These are phyloP conservation scores for Colletotrichum melonis DNA, from an alignment of 2,329 filamentous ascomycete species.

Conservation along the genomic window DNA sequence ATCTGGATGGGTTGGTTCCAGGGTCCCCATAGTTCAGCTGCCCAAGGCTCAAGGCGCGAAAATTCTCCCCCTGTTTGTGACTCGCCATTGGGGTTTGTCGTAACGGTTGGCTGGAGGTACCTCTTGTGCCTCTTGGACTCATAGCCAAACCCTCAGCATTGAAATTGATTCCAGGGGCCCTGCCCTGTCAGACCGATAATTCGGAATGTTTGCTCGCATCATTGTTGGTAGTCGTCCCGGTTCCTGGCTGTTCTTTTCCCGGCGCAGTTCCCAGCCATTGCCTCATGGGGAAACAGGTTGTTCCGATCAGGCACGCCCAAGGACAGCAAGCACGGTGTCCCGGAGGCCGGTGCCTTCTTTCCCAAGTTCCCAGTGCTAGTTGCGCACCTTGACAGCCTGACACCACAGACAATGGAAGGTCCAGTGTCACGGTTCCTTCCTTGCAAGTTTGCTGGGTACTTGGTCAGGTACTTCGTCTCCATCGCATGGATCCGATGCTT, in stretches of 20 bases:
- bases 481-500: conserved; percentile 8
- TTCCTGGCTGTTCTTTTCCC: background rate
- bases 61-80: background rate
- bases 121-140: background rate
- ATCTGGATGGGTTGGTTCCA: background rate
- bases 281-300: background rate
- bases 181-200: background rate
- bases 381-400: background rate
- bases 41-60: background rate
- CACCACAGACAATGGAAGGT: background rate
- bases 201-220: background rate
- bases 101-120: background rate
- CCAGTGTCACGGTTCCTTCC: background rate
- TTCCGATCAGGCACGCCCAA: background rate
- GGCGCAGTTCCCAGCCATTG: background rate
- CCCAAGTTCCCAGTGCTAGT: background rate
- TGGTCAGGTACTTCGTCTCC: background rate
- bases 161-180: too few relatives aligned
- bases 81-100: background rate
- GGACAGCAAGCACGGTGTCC: background rate
- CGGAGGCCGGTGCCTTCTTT: background rate
- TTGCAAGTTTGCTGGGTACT: conserved; percentile 3
- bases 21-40: background rate
- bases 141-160: background rate
- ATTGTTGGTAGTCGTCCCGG: background rate